Percentiles rank a stretch among this genome's conserved stretches.
Evolutionary conservation across 805 yeast genomes (phyloP).

Genomic region (Zygoascus ofunaensis): DNA sequence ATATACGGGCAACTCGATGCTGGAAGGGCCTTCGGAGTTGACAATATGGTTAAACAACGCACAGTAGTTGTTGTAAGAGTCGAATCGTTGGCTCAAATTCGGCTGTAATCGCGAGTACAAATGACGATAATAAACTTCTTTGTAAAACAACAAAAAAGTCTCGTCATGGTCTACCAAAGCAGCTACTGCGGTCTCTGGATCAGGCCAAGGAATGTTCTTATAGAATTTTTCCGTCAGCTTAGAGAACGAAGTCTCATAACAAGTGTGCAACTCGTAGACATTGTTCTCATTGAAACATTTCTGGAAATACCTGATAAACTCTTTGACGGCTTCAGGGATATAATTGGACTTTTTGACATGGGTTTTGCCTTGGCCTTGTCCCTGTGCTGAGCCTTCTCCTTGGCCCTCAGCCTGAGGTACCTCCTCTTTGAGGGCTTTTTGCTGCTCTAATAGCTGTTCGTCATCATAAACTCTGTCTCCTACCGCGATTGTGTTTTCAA

Average conservation of each 20-base stretch:
- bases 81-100: conserved; percentile 37
- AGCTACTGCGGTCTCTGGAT: conserved; percentile 35
- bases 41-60: conserved; percentile 38
- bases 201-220: conserved; percentile 38
- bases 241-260: conserved; percentile 39
- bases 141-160: conserved; percentile 37
- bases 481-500: conserved; percentile 15
- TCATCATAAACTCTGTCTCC: conserved; percentile 25
- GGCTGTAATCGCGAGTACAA: conserved; percentile 38
- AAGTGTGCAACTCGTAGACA: conserved; percentile 35
- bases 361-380: background rate
- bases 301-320: conserved; percentile 37
- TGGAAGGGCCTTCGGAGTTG: conserved; percentile 37
- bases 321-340: conserved; percentile 38
- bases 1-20: conserved; percentile 38
- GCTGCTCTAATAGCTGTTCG: conserved; percentile 26
- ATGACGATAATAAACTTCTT: conserved; percentile 44
- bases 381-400: conserved; percentile 6
- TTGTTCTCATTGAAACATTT: conserved; percentile 35
- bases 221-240: conserved; percentile 38
- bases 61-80: conserved; percentile 42
- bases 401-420: background rate
- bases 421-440: conserved; percentile 21
- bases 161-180: conserved; percentile 38
- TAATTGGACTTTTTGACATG: conserved; percentile 17